Evolutionary conservation across 2,329 filamentous ascomycete species (phyloP).

Genomic region (Pseudogymnoascus sp.): DNA sequence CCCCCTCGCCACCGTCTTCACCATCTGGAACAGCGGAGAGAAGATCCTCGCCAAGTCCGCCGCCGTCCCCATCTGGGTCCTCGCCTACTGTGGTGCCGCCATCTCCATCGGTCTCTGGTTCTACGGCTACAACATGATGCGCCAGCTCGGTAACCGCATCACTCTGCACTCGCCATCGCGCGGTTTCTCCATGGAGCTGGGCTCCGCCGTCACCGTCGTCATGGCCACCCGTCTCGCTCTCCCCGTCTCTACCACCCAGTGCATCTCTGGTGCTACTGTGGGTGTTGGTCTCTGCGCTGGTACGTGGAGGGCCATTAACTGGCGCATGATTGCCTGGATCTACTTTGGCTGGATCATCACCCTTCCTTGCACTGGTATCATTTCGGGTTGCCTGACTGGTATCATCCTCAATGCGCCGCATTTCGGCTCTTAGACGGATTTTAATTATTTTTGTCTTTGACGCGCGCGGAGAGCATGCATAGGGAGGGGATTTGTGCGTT

Average conservation of each 20-base stretch:
- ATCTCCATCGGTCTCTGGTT: conserved; percentile 45
- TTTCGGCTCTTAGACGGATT: conserved; percentile 25
- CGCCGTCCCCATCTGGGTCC: conserved; percentile 51
- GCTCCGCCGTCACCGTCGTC: conserved; percentile 53
- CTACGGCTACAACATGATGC: conserved; percentile 58
- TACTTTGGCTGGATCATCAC: conserved; percentile 54
- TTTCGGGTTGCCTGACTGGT: conserved; percentile 53
- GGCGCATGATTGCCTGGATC: conserved; percentile 53
- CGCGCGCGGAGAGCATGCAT: neutral
- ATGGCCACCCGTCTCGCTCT: conserved; percentile 54
- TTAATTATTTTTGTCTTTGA: neutral
- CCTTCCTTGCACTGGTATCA: conserved; percentile 46
- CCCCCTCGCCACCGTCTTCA: conserved; percentile 54
- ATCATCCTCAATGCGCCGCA: conserved; percentile 54
- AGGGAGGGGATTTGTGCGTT: neutral
- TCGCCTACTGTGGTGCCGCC: conserved; percentile 31
- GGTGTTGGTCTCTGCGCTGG: conserved; percentile 6
- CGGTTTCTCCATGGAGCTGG: conserved; percentile 54
- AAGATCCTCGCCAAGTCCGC: conserved; percentile 29
- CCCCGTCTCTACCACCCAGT: conserved; percentile 46
- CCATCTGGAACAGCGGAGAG: conserved; percentile 46
- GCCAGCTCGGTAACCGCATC: conserved; percentile 52
- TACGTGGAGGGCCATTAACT: conserved; percentile 43
- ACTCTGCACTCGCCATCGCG: conserved; percentile 54
- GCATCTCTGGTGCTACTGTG: neutral